Evolutionary conservation across 345 rosid species (phyloP).

Genomic region (Aurinia saxatilis): DNA sequence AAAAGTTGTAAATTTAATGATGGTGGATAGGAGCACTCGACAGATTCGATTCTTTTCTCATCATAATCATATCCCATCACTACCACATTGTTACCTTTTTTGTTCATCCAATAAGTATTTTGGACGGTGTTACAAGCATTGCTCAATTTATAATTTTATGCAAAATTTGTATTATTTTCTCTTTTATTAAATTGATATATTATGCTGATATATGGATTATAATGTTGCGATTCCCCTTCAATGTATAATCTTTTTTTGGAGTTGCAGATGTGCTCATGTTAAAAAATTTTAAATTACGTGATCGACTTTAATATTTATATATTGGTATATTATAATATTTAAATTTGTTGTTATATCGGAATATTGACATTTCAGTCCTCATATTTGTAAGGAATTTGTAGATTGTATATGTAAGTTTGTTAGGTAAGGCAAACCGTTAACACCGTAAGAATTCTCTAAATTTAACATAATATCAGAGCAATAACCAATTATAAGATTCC

Average conservation of each 20-base stretch:
- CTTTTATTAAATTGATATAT: neutral
- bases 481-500: too few species aligned
- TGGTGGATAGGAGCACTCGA: conserved; percentile 21
- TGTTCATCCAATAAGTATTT: neutral
- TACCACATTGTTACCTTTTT: neutral
- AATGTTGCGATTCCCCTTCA: neutral
- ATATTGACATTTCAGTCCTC: too few species aligned
- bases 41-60: conserved; percentile 21
- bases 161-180: neutral
- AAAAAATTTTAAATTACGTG: too few species aligned
- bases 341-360: too few species aligned
- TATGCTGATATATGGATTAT: neutral
- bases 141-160: neutral
- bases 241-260: neutral
- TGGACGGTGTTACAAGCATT: neutral
- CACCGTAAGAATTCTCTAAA: too few species aligned
- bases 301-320: too few species aligned
- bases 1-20: neutral
- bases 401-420: too few species aligned
- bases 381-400: too few species aligned
- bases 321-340: too few species aligned
- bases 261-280: neutral
- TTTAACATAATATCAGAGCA: too few species aligned
- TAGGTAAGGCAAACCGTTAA: too few species aligned
- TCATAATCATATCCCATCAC: conserved; percentile 16